Conservation (phyloP, 1,284 basidiomycete species). For the Marasmius tenuissimus region DNA sequence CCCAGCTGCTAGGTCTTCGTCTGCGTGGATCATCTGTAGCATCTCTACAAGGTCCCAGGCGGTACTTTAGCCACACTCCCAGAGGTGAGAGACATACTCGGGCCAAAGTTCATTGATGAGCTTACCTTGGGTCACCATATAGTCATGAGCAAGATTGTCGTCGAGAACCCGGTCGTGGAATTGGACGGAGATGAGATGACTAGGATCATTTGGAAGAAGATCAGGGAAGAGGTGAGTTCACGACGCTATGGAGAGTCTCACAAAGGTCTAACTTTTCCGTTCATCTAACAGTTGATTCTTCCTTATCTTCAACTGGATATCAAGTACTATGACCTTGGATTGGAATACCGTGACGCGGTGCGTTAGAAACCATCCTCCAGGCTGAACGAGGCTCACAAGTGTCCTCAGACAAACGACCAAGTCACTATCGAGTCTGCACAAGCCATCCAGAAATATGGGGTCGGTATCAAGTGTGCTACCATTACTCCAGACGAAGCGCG, state of each 20-base stretch:
- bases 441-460: conserved; percentile 87
- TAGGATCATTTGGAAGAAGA: conserved; percentile 98
- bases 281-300: conserved; percentile 73
- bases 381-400: conserved; percentile 3
- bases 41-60: not conserved
- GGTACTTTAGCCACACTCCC: not conserved
- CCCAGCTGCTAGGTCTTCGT: not conserved
- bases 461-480: conserved; percentile 96
- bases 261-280: not conserved
- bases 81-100: not conserved
- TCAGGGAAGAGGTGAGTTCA: conserved; percentile 81
- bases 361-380: conserved; percentile 19
- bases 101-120: not conserved
- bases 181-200: conserved; percentile 98
- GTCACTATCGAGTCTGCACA: conserved; percentile 94
- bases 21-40: not conserved
- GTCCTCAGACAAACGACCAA: conserved; percentile 82
- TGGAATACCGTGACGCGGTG: conserved; percentile 89
- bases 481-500: conserved; percentile 98
- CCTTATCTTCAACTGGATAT: conserved; percentile 95
- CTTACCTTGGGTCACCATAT: not conserved
- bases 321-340: conserved; percentile 97
- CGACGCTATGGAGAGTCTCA: not conserved
- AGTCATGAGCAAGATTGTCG: conserved; percentile 64
- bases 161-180: conserved; percentile 93